Conservation (phyloP, 2,329 filamentous ascomycete species). For the Macrophomina tecta region DNA sequence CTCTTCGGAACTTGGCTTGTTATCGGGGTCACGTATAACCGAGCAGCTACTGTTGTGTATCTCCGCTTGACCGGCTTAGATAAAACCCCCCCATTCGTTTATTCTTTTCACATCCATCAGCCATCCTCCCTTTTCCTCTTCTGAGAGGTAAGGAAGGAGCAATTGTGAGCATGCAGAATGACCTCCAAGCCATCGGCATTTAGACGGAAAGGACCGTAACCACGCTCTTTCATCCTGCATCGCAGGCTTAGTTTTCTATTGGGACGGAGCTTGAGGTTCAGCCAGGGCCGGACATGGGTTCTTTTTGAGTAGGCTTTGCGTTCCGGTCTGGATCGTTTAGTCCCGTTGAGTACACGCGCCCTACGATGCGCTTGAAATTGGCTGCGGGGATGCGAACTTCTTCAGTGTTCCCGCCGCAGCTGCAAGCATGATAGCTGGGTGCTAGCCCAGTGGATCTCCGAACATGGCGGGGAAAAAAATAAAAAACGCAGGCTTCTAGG, state of each 20-base stretch:
- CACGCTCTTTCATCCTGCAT: background rate
- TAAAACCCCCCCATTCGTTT: no score
- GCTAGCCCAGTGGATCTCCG: no score
- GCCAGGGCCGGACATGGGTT: background rate
- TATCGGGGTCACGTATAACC: slow-evolving; percentile 2
- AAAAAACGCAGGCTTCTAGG: background rate
- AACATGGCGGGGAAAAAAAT: no score
- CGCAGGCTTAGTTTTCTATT: background rate
- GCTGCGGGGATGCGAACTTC: no score
- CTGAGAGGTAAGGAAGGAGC: no score
- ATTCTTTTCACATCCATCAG: background rate
- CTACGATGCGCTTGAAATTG: no score
- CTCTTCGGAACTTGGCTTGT: no score
- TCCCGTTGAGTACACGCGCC: background rate
- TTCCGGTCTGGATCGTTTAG: background rate
- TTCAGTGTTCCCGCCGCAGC: no score
- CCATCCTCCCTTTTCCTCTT: background rate
- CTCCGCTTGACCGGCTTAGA: background rate
- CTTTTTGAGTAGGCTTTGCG: background rate
- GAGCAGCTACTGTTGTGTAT: background rate
- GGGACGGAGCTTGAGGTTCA: background rate
- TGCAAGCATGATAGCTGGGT: background rate
- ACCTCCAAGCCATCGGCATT: background rate
- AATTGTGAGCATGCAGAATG: background rate
- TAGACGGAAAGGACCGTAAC: background rate